Base-by-base conservation (phyloP, 345 rosid genomes). In the Bruguiera sexangula region DNA sequence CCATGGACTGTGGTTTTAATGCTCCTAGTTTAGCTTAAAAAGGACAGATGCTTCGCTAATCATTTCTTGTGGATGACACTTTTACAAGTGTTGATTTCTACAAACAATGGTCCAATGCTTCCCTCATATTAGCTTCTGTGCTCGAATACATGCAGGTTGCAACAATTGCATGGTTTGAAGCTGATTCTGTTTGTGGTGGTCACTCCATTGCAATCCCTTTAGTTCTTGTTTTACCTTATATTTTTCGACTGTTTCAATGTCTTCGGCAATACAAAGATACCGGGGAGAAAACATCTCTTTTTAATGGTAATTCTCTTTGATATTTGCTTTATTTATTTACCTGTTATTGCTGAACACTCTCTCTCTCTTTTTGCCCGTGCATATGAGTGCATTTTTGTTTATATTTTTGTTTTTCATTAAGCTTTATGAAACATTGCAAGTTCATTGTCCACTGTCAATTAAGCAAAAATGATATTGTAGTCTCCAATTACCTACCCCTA, bases 161-260 rank as follows among this genome's bases (percentile, higher is more conserved):
- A 69, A 92, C 99, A 27, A 78, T 92, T 76, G 99, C 99, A 26
- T 96, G 99, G 99, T 92, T 96, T 84, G 99, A 96, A 82, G 98
- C 96, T 39, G 96, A 96, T 81, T 96, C 99, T 30, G 91, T 92
- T 63, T 96, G 99, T 13, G 98, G 99, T 32, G 86, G 96, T 79
- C 99, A 96, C 82, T 90, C 99, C 0, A 60, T 89, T 80, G 91
- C 82, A 24, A 96, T 96, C 66, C 99, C 99, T n/a, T 22, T 90
- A n/a, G 92, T 87, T 84, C 90, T 96, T 57, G 99, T 89, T 27
- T 82, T 90, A 74, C 99, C 99, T 60, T 96, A 96, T 68, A 82
- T 90, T 70, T 96, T 90, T 70, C 89, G 93, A 34, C 76, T 96
- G 66, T 89, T 89, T 73, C 99, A 96, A 76, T 96, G 99, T 75